Base-by-base conservation (phyloP, 768 basidiomycete species). In the Candolleomyces efflorescens region DNA sequence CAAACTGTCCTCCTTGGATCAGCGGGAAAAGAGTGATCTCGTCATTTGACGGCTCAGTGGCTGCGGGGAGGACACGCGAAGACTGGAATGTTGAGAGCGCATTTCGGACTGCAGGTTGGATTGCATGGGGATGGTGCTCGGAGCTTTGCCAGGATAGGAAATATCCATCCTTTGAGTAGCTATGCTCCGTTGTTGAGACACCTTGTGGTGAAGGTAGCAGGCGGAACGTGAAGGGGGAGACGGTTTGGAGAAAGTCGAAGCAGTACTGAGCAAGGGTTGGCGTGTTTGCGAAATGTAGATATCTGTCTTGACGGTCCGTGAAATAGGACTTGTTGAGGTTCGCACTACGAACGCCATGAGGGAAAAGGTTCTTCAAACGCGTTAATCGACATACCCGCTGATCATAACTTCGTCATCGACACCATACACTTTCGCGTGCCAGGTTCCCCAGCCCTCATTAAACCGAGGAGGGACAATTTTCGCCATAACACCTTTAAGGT, bases 391-490 rank as follows among this genome's bases (percentile, higher is more conserved):
- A 51, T 57, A 96, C 96, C 97, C 97, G 64, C 86, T 92, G 59
- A 99, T 85, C 69, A 99, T 85, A 44, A 99, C 81, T 54, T 95
- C 86, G 67, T 98, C 87, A 68, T 99, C 97, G 0, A 82, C 87
- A 18, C 93, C 94, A 66, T 99, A 99, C 56, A 94, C 82, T 72
- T 99, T 99, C 3, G 92, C 89, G 69, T 98, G 97, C 95, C 95
- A 98, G 1, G 95, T 93, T 0, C 95, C 96, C 91, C 94, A 98
- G 1, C 95, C 97, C 73, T 99, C 97, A 64, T 99, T 96, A 73
- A 93, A 97, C 54, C 97, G 80, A 22, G 90, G 87, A 6, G 97
- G 97, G 6, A 98, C 86, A 26, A 96, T 59, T 55, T 78, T 81
- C 27, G 90, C 83, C 69, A 91, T 77, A 24, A 91, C 58, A 0